Evolutionary conservation across 2,329 filamentous ascomycete genomes (phyloP).

Genomic region (Orbilia oligospora): DNA sequence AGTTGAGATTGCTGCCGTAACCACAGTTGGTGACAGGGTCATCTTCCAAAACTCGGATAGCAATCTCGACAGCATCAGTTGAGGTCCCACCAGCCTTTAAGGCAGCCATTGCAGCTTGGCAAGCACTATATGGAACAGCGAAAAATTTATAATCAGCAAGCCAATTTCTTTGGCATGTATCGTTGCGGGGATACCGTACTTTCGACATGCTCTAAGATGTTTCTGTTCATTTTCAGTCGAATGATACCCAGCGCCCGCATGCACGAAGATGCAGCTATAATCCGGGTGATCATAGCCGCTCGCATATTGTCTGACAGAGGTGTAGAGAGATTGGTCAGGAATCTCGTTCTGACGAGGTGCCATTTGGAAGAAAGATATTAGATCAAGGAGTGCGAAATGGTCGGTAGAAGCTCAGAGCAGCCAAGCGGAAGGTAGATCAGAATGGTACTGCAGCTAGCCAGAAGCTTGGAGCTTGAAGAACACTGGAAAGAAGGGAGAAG

Average conservation of each 20-base stretch:
- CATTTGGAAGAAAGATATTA: conserved; percentile 30
- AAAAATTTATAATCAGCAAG: conserved; percentile 44
- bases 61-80: conserved; percentile 89
- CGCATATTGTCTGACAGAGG: conserved; percentile 37
- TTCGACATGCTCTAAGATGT: conserved; percentile 87
- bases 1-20: conserved; percentile 92
- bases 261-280: conserved; percentile 83
- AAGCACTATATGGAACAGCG: conserved; percentile 81
- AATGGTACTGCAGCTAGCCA: not conserved
- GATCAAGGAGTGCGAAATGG: conserved; percentile 32
- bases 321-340: conserved; percentile 45
- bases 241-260: conserved; percentile 95
- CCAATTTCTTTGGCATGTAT: not conserved
- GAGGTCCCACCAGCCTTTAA: conserved; percentile 83
- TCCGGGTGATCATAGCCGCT: conserved; percentile 52
- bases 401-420: conserved; percentile 8
- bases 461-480: conserved; percentile 14
- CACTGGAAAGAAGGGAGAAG: conserved; percentile 16
- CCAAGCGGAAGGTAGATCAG: not conserved
- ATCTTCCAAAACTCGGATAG: conserved; percentile 89
- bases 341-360: conserved; percentile 12
- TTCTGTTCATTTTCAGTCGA: conserved; percentile 86
- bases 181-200: conserved; percentile 73
- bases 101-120: conserved; percentile 80
- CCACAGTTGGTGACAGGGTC: conserved; percentile 96